Evolutionary conservation across 306 rosid species (phyloP).

Genomic region (Psophocarpus tetragonolobus): DNA sequence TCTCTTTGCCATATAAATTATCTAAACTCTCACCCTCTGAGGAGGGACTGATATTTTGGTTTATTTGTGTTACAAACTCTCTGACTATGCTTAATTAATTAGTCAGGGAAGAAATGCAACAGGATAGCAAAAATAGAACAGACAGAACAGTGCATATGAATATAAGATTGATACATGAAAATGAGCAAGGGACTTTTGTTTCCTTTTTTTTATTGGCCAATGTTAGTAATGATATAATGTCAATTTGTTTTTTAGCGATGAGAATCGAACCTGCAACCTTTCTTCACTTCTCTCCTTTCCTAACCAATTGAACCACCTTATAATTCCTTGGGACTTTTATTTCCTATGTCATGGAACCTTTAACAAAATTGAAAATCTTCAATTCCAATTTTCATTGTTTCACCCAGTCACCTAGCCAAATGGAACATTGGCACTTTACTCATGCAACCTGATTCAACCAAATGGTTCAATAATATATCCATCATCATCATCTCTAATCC

Average conservation of each 20-base stretch:
- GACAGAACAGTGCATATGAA: neutral
- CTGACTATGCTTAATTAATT: constrained; percentile 12
- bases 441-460: constrained; percentile 50
- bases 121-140: neutral
- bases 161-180: neutral
- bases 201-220: no score
- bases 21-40: neutral
- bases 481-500: neutral
- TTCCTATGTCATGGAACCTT: constrained; percentile 10
- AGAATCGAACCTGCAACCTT: no score
- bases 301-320: no score
- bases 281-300: no score
- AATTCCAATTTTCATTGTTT: constrained; percentile 48
- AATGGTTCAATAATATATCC: constrained; percentile 16
- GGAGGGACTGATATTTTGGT: neutral
- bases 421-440: neutral
- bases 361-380: constrained; percentile 50
- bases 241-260: no score
- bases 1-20: constrained; percentile 37
- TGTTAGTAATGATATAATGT: no score
- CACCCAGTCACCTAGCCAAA: constrained; percentile 7
- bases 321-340: constrained; percentile 32
- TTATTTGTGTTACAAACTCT: constrained; percentile 11
- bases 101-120: neutral
- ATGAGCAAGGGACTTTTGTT: constrained; percentile 23